Evolutionary conservation across 164 flowering plant genomes (phyloP).

Genomic region (Stephania cephalantha): DNA sequence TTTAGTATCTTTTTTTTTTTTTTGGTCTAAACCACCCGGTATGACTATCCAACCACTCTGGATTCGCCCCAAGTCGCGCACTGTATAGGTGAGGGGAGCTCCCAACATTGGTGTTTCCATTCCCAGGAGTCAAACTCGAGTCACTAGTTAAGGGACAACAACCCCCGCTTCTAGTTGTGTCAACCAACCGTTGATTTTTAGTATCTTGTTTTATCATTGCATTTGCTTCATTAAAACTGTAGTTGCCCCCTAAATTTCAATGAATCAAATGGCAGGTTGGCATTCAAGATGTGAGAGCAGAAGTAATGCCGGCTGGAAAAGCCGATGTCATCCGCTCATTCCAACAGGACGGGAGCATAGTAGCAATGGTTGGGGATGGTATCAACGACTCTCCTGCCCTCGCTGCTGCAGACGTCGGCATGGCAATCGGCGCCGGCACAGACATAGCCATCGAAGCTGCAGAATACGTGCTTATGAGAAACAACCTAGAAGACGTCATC

Average conservation of each 20-base stretch:
- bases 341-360: slow-evolving; percentile 69
- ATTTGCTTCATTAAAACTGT: not conserved
- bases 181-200: too few relatives aligned
- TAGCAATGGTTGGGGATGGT: slow-evolving; percentile 99
- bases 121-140: too few relatives aligned
- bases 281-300: slow-evolving; percentile 78
- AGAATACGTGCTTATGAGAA: slow-evolving; percentile 90
- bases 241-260: not conserved
- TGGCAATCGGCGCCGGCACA: slow-evolving; percentile 99
- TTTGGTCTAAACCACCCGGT: too few relatives aligned
- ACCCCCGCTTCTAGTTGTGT: too few relatives aligned
- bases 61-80: too few relatives aligned
- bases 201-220: not conserved
- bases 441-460: slow-evolving; percentile 99
- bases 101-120: too few relatives aligned
- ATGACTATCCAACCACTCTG: too few relatives aligned
- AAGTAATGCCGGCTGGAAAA: slow-evolving; percentile 92
- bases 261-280: slow-evolving; percentile 52
- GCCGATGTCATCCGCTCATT: slow-evolving; percentile 73
- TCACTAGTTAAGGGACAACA: too few relatives aligned
- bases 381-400: slow-evolving; percentile 97
- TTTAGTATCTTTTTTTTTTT: too few relatives aligned
- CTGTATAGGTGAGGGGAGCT: too few relatives aligned
- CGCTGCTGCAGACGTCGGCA: slow-evolving; percentile 97
- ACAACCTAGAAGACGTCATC: slow-evolving; percentile 85